Percentiles rank a stretch among this genome's conserved stretches.
phyloP scores from a whole-genome alignment of 202 grass and related monocot species.

The Thinopyrum obtusiflorum region DNA sequence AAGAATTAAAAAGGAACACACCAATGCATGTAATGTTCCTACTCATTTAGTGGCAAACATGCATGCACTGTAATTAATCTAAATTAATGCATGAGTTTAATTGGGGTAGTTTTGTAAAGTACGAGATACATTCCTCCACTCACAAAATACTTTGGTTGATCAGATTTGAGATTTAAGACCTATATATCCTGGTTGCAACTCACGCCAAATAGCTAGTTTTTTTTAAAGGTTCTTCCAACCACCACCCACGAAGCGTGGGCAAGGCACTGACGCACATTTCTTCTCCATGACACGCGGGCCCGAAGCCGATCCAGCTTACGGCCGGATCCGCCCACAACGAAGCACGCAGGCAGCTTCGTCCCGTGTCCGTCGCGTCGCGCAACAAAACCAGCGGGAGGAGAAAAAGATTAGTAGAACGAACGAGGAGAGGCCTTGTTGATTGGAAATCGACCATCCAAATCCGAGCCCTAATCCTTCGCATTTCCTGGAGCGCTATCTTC shows the following conservation, averaged over 20 bases:
- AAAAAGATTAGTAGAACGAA: background rate
- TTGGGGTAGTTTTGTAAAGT: no score
- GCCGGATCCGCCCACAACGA: constrained; percentile 7
- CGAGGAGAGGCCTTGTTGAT: background rate
- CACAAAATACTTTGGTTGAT: no score
- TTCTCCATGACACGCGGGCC: background rate
- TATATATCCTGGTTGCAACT: no score
- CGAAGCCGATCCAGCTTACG: constrained; percentile 22
- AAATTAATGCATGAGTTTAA: no score
- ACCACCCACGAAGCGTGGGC: background rate
- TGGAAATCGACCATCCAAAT: background rate
- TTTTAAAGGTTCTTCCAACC: no score
- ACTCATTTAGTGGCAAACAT: no score
- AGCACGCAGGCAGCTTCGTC: constrained; percentile 45
- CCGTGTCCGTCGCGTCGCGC: constrained; percentile 20
- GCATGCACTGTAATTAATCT: no score
- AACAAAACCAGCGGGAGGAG: background rate
- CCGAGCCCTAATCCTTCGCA: background rate
- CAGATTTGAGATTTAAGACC: no score
- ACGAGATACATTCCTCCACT: no score
- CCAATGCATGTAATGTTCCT: no score
- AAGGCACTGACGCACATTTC: background rate
- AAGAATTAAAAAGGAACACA: no score
- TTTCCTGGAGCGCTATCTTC: background rate
- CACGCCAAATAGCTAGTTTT: no score